phyloP scores from a whole-genome alignment of 805 yeast species.

The Ascoidea asiatica region DNA sequence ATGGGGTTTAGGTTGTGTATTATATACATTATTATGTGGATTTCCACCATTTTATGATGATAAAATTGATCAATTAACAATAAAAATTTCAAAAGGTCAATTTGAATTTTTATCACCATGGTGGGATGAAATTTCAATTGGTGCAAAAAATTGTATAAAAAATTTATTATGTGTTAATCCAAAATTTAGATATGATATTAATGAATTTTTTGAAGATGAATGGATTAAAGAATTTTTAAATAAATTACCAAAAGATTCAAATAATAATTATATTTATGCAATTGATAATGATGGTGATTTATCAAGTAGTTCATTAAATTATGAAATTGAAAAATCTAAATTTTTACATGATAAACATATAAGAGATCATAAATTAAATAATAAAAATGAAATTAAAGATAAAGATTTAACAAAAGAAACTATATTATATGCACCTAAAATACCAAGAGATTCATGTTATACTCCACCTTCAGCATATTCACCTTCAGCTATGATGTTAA shows the following conservation, averaged over 20 bases:
- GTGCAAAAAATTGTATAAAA: slow-evolving; percentile 59
- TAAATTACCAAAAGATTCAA: slow-evolving; percentile 8
- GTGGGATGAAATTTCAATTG: slow-evolving; percentile 74
- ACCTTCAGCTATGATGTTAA: slow-evolving; percentile 69
- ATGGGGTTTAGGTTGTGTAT: slow-evolving; percentile 98
- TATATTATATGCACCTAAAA: no score
- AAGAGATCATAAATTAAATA: neutral
- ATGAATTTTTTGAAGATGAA: slow-evolving; percentile 61
- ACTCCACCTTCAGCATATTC: slow-evolving; percentile 24
- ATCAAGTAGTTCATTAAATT: neutral
- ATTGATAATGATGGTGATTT: neutral
- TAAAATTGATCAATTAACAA: slow-evolving; percentile 49
- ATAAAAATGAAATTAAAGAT: no score
- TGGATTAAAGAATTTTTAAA: slow-evolving; percentile 34
- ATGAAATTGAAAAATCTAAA: neutral
- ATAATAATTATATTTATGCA: slow-evolving; percentile 5
- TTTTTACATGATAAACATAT: neutral
- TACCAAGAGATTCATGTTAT: no score
- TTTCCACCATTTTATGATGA: slow-evolving; percentile 96
- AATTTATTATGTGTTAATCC: slow-evolving; percentile 64
- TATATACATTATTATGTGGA: slow-evolving; percentile 88
- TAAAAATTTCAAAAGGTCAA: slow-evolving; percentile 69
- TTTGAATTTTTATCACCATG: slow-evolving; percentile 68
- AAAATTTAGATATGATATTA: slow-evolving; percentile 49
- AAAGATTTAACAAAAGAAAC: neutral